Conservation (phyloP, 2,329 filamentous ascomycete species). For the Triangularia verruculosa region DNA sequence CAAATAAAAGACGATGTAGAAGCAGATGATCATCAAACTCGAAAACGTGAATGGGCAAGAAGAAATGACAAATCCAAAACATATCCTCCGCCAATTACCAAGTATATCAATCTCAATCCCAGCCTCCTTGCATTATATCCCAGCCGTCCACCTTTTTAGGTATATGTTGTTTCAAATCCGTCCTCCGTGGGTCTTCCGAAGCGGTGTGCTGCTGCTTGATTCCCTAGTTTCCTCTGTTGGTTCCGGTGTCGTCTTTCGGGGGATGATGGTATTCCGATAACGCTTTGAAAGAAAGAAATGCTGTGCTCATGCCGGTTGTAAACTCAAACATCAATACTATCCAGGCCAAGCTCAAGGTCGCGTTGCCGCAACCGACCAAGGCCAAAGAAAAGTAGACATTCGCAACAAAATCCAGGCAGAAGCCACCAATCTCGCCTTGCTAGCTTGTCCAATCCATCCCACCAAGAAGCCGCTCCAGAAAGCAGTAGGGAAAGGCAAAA, state of each 20-base stretch:
- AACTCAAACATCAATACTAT: neutral
- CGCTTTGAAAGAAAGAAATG: no score
- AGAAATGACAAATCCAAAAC: neutral
- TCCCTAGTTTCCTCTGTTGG: neutral
- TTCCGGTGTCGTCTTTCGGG: neutral
- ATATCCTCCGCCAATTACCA: neutral
- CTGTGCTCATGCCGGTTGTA: neutral
- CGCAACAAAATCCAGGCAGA: neutral
- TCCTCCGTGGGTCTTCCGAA: neutral
- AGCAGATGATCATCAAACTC: conserved; percentile 3
- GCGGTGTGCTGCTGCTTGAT: neutral
- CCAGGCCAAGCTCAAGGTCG: neutral
- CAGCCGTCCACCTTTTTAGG: neutral
- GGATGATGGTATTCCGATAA: no score
- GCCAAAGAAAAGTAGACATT: neutral
- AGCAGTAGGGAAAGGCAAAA: neutral
- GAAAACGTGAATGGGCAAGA: neutral
- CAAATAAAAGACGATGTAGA: conserved; percentile 5
- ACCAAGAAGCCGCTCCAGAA: neutral
- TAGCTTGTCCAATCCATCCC: neutral
- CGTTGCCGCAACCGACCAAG: neutral
- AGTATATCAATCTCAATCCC: neutral
- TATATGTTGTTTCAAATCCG: neutral
- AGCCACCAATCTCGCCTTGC: neutral
- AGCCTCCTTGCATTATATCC: neutral